These are phyloP conservation scores for Vitrella brassicaformis DNA, from an alignment of 73 alveolate genomes.

Conservation along the genomic window DNA sequence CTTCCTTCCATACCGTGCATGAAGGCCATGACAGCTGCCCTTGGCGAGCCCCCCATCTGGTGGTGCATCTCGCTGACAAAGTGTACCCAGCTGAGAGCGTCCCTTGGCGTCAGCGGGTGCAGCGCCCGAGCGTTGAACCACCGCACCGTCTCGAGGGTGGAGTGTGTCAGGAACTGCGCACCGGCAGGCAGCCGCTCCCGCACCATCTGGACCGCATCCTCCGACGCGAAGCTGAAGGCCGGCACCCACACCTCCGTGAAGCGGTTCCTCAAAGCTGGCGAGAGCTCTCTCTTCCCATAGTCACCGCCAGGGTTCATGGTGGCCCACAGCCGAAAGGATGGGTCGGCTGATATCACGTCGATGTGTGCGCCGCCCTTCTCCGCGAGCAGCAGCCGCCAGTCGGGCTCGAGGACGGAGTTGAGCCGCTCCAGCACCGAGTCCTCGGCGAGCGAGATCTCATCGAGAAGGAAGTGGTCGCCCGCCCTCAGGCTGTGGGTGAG, in stretches of 20 bases:
- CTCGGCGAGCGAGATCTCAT: conserved; percentile 97
- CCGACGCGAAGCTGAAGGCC: conserved; percentile 8
- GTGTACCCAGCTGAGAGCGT: background rate
- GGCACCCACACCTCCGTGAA: conserved; percentile 94
- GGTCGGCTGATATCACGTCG: conserved; percentile 23
- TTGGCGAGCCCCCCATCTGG: background rate
- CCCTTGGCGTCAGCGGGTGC: conserved; percentile 38
- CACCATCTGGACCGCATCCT: background rate
- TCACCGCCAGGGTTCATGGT: conserved; percentile 99
- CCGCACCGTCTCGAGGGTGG: conserved; percentile 15
- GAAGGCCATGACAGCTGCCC: background rate
- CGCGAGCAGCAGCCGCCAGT: conserved; percentile 74
- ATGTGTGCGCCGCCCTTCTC: conserved; percentile 62
- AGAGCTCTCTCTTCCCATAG: conserved; percentile 92
- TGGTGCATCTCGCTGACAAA: background rate
- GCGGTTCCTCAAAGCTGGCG: conserved; percentile 96
- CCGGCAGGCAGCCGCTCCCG: conserved; percentile 6
- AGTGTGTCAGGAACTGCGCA: conserved; percentile 6
- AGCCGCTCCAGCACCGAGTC: conserved; percentile 96
- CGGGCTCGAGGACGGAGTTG: conserved; percentile 93
- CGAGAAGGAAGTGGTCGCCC: conserved; percentile 91
- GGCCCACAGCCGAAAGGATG: conserved; percentile 75
- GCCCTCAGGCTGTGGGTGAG: conserved; percentile 82
- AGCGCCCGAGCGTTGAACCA: conserved; percentile 34
- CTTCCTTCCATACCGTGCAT: too few species aligned